These are phyloP conservation scores for Fonsecaea erecta DNA, from an alignment of 2,329 filamentous ascomycete genomes.

Conservation along the genomic window DNA sequence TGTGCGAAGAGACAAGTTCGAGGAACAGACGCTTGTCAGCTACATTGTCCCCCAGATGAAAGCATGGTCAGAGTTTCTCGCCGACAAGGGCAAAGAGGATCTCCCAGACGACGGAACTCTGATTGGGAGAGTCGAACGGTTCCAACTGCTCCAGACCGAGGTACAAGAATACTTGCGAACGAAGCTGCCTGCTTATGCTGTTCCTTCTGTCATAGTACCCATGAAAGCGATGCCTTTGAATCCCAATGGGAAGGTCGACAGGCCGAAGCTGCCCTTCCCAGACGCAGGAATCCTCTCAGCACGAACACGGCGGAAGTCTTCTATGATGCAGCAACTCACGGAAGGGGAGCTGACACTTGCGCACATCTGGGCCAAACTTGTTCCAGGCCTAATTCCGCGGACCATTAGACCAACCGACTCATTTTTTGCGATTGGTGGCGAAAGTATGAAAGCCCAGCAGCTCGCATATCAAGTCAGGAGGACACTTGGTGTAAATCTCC, in stretches of 20 bases:
- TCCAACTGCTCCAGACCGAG: constrained; percentile 64
- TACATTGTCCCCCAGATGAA: constrained; percentile 84
- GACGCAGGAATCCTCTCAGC: constrained; percentile 70
- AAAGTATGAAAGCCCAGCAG: constrained; percentile 80
- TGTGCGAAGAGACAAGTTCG: constrained; percentile 79
- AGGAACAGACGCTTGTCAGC: constrained; percentile 84
- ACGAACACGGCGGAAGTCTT: constrained; percentile 56
- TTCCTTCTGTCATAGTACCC: constrained; percentile 74
- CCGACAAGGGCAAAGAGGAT: constrained; percentile 60
- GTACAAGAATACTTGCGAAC: constrained; percentile 71
- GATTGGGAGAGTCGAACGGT: constrained; percentile 62
- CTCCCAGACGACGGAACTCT: constrained; percentile 59
- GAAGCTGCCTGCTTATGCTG: constrained; percentile 73
- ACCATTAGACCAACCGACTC: constrained; percentile 66
- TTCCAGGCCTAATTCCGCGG: constrained; percentile 68
- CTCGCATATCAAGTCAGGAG: constrained; percentile 73
- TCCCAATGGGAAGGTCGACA: constrained; percentile 85
- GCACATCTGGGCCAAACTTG: constrained; percentile 72
- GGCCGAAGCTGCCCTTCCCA: constrained; percentile 77
- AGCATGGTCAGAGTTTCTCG: constrained; percentile 73
- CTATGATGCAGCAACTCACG: constrained; percentile 50
- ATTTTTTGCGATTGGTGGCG: constrained; percentile 82
- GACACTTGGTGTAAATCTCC: constrained; percentile 64
- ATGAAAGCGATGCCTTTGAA: constrained; percentile 73
- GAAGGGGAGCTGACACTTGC: constrained; percentile 70